Percentiles rank a stretch among this genome's conserved stretches.
Conservation (phyloP, 228 moss, liverwort and hornwort genomes). For the Sphagnum magellanicum region DNA sequence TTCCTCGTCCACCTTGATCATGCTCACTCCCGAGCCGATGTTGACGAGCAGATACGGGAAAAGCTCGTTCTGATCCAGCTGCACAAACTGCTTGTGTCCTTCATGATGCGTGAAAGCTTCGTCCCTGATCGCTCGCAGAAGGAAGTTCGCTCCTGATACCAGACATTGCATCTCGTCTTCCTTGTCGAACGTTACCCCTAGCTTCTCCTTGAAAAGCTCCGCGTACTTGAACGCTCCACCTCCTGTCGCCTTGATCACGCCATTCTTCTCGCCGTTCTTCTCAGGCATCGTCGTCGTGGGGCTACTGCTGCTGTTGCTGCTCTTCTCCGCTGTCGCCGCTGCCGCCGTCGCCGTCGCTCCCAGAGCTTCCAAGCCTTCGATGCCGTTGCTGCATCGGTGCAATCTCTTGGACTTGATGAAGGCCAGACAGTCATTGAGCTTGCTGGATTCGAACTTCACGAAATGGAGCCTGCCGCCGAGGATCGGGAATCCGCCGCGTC, state of each 20-base stretch:
- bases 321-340: background rate
- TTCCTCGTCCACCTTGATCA: conserved; percentile 96
- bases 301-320: background rate
- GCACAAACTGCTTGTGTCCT: conserved; percentile 87
- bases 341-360: too few relatives aligned
- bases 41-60: conserved; percentile 95
- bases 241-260: conserved; percentile 87
- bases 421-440: conserved; percentile 84
- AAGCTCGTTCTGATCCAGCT: conserved; percentile 63
- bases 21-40: conserved; percentile 95
- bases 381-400: conserved; percentile 25
- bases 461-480: conserved; percentile 93
- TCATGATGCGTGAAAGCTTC: conserved; percentile 96
- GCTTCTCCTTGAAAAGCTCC: conserved; percentile 80
- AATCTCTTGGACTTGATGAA: conserved; percentile 85
- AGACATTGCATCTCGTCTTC: conserved; percentile 99
- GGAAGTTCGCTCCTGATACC: conserved; percentile 83
- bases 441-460: conserved; percentile 88
- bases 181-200: conserved; percentile 96
- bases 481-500: conserved; percentile 64
- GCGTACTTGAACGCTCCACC: conserved; percentile 95
- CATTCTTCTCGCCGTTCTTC: conserved; percentile 8
- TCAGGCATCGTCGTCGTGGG: background rate
- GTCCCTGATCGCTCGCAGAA: conserved; percentile 78
- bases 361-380: conserved; percentile 1